These are phyloP conservation scores for Plasmopara viticola DNA, from an alignment of 352 stramenopile species.

Conservation along the genomic window DNA sequence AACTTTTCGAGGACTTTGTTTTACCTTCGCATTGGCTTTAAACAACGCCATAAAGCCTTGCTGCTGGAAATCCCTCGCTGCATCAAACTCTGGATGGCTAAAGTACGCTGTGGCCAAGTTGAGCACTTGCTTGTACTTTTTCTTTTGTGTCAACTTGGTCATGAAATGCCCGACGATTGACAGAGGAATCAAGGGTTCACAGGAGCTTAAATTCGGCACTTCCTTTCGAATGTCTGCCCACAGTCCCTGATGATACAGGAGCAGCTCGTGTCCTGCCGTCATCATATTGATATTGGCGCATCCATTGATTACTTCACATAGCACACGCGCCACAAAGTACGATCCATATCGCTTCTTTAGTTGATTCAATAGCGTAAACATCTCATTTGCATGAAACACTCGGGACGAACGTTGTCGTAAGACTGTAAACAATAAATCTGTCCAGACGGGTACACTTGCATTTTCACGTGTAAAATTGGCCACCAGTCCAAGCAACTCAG, in stretches of 20 bases:
- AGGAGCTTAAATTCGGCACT: conserved; percentile 1
- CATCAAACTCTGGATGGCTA: conserved; percentile 20
- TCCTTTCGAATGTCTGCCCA: conserved; percentile 11
- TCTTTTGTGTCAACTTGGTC: conserved; percentile 33
- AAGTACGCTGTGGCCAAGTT: conserved; percentile 37
- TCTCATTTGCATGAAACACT: conserved; percentile 25
- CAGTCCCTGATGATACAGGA: conserved; percentile 40
- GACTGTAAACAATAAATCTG: conserved; percentile 66
- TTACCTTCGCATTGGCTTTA: conserved; percentile 14
- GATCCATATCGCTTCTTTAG: conserved; percentile 32
- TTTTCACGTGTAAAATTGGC: conserved; percentile 38
- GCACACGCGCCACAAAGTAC: conserved; percentile 37
- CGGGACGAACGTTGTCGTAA: conserved; percentile 37
- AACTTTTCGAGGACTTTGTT: conserved; percentile 14
- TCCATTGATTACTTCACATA: conserved; percentile 54
- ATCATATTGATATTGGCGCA: conserved; percentile 66
- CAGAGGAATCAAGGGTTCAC: conserved; percentile 31
- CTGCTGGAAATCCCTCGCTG: conserved; percentile 40
- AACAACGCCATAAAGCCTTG: conserved; percentile 63
- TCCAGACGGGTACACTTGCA: conserved; percentile 54
- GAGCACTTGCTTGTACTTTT: conserved; percentile 29
- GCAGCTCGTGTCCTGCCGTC: conserved; percentile 33
- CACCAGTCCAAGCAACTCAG: conserved; percentile 47
- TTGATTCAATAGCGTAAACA: conserved; percentile 27
- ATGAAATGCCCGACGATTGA: conserved; percentile 49